Evolutionary conservation across 805 yeast species (phyloP).

Genomic region (Zygosaccharomyces bailii): DNA sequence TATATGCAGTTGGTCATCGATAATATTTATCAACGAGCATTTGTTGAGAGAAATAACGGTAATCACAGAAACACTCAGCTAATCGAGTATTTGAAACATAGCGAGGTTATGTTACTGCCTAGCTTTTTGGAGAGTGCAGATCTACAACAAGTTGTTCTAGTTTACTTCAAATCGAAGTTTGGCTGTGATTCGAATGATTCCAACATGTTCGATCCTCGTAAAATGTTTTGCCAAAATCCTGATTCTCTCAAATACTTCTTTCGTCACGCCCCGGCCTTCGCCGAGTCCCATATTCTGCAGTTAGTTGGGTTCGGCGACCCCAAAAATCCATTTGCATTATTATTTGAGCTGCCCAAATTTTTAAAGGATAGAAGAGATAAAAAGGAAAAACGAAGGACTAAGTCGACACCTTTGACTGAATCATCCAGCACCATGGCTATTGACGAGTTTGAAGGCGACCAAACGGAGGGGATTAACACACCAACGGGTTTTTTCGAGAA

Average conservation of each 20-base stretch:
- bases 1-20: constrained; percentile 75
- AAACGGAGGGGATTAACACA: constrained; percentile 1
- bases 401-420: constrained; percentile 14
- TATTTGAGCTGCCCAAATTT: constrained; percentile 69
- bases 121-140: constrained; percentile 52
- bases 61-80: constrained; percentile 32
- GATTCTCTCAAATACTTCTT: constrained; percentile 61
- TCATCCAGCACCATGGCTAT: constrained; percentile 17
- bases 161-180: constrained; percentile 58
- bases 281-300: constrained; percentile 71
- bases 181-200: constrained; percentile 64
- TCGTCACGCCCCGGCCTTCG: constrained; percentile 71
- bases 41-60: constrained; percentile 37
- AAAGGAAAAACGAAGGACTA: constrained; percentile 55
- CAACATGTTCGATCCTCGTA: constrained; percentile 54
- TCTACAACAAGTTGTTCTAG: constrained; percentile 55
- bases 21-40: constrained; percentile 60
- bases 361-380: constrained; percentile 67
- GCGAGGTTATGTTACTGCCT: constrained; percentile 63
- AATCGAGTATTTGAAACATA: constrained; percentile 47
- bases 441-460: constrained; percentile 11
- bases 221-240: constrained; percentile 38
- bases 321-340: constrained; percentile 68
- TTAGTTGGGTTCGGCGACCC: constrained; percentile 76
- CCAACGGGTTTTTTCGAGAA: constrained; percentile 25